phyloP scores from a whole-genome alignment of 2,329 filamentous ascomycete species.

The Diaporthe vexans region DNA sequence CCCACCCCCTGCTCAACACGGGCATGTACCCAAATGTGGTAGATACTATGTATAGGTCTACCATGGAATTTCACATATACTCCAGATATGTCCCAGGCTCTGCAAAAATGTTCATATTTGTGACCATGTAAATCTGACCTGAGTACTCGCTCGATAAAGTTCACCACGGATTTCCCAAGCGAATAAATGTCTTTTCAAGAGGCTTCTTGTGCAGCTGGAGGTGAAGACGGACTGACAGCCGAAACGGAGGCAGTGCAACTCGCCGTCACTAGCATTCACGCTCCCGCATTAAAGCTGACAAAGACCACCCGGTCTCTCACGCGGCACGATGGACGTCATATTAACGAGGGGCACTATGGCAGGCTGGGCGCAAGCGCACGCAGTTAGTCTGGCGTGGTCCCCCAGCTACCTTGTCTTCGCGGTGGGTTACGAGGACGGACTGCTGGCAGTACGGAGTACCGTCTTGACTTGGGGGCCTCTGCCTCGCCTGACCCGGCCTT shows the following conservation, averaged over 20 bases:
- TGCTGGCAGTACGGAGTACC: neutral
- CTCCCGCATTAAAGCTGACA: conserved; percentile 25
- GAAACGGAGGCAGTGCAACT: conserved; percentile 9
- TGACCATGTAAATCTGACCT: too few relatives aligned
- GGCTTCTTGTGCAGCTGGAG: conserved; percentile 11
- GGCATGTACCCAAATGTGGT: neutral
- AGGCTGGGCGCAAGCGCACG: neutral
- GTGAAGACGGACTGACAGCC: neutral
- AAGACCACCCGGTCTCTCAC: neutral
- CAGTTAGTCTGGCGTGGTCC: too few relatives aligned
- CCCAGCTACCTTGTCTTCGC: neutral
- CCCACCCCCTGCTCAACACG: neutral
- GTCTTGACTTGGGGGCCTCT: neutral
- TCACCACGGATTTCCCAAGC: neutral
- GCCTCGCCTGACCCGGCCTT: conserved; percentile 23
- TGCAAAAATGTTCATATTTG: neutral
- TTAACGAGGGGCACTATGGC: conserved; percentile 27
- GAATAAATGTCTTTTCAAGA: neutral
- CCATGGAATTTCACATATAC: neutral
- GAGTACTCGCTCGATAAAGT: neutral
- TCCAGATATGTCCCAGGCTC: neutral
- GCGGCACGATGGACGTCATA: conserved; percentile 32
- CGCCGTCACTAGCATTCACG: neutral
- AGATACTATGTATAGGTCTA: neutral
- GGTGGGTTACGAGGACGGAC: neutral